These are phyloP conservation scores for Jimgerdemannia flammicorona DNA, from an alignment of 192 early-diverging fungal genomes.

Conservation along the genomic window DNA sequence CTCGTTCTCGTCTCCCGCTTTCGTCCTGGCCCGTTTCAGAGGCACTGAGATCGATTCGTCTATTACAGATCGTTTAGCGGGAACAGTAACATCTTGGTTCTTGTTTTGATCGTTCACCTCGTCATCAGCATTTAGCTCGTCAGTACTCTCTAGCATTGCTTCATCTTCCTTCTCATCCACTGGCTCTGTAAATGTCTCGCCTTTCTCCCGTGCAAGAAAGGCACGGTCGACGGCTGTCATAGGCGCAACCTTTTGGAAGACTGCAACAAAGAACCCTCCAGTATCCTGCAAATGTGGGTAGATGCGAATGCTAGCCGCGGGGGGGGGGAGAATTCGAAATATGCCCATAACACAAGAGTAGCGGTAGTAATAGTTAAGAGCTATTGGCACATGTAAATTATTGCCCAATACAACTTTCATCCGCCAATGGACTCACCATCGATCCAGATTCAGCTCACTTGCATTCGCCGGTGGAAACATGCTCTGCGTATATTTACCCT, in stretches of 20 bases:
- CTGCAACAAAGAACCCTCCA: slow-evolving; percentile 98
- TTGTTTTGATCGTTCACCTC: background rate
- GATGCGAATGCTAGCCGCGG: slow-evolving; percentile 67
- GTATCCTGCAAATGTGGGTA: slow-evolving; percentile 95
- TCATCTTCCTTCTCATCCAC: slow-evolving; percentile 15
- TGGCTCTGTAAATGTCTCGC: slow-evolving; percentile 29
- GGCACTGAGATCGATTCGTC: background rate
- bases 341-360: too few relatives aligned
- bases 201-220: slow-evolving; percentile 17
- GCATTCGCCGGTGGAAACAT: slow-evolving; percentile 64
- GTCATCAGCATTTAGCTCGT: slow-evolving; percentile 7
- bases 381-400: too few relatives aligned
- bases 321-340: background rate
- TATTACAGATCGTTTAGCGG: slow-evolving; percentile 14
- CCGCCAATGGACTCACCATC: slow-evolving; percentile 40
- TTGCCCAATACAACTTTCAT: too few relatives aligned
- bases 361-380: too few relatives aligned
- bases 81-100: slow-evolving; percentile 9
- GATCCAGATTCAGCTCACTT: slow-evolving; percentile 57
- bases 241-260: slow-evolving; percentile 84
- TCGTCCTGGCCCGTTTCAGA: background rate
- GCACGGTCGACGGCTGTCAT: slow-evolving; percentile 52
- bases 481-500: slow-evolving; percentile 46
- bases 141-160: slow-evolving; percentile 6
- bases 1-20: slow-evolving; percentile 10